phyloP scores from a whole-genome alignment of 352 stramenopile genomes.

The Globisporangium megalacanthum region DNA sequence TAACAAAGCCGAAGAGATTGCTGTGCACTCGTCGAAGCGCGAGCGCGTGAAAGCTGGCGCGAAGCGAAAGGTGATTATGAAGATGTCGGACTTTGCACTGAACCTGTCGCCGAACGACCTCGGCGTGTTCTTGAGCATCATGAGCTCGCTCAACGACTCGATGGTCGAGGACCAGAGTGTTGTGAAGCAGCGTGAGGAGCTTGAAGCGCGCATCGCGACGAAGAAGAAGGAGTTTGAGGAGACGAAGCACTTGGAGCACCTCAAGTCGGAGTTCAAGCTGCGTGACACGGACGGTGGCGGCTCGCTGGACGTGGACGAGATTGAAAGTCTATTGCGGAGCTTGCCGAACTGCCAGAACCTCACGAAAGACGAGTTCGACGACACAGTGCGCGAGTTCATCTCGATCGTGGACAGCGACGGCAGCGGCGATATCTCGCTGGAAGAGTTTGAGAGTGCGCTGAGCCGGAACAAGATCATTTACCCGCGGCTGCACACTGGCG shows the following conservation, averaged over 20 bases:
- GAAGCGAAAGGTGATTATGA: constrained; percentile 59
- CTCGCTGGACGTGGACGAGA: constrained; percentile 61
- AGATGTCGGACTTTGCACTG: constrained; percentile 82
- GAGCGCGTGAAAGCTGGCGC: constrained; percentile 52
- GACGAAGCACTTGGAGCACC: constrained; percentile 57
- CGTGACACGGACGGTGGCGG: constrained; percentile 73
- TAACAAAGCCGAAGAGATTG: constrained; percentile 26
- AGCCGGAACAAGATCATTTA: constrained; percentile 70
- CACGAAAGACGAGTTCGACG: constrained; percentile 73
- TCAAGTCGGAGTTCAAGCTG: constrained; percentile 70
- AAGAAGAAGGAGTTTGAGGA: constrained; percentile 54
- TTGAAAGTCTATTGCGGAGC: constrained; percentile 53
- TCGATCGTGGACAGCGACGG: constrained; percentile 73
- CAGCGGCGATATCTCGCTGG: constrained; percentile 78
- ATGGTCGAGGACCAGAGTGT: constrained; percentile 69
- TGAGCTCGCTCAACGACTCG: constrained; percentile 52
- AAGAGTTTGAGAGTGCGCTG: constrained; percentile 76
- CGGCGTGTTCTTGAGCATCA: constrained; percentile 74
- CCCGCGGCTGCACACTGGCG: constrained; percentile 44
- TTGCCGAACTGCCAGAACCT: constrained; percentile 67
- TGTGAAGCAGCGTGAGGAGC: constrained; percentile 41
- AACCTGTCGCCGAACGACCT: constrained; percentile 80
- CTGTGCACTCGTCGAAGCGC: constrained; percentile 16
- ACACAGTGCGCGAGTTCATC: constrained; percentile 68
- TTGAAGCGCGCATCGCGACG: constrained; percentile 37